phyloP scores from a whole-genome alignment of 176 grass and related monocot genomes.

The Juncus inflexus region DNA sequence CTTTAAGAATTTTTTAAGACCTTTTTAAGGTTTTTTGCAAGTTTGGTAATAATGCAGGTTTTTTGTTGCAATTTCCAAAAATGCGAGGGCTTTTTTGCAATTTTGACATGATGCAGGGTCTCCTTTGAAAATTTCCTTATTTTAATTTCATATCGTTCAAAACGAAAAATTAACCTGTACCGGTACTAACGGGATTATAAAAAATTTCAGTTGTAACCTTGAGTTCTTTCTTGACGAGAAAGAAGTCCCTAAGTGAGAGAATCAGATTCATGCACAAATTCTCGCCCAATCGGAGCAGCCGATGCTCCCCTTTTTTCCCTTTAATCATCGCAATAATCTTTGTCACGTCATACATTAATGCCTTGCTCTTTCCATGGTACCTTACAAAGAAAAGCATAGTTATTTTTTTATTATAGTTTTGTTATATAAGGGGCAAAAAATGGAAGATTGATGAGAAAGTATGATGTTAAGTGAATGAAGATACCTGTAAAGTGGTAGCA shows the following conservation, averaged over 20 bases:
- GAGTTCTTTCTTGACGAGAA: slow-evolving; percentile 96
- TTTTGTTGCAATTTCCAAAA: not conserved
- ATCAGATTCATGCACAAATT: slow-evolving; percentile 99
- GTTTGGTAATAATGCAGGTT: not conserved
- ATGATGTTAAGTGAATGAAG: too few relatives aligned
- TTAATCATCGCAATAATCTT: slow-evolving; percentile 99
- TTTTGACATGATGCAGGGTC: too few relatives aligned
- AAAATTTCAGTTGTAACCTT: slow-evolving; percentile 54
- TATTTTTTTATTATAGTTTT: slow-evolving; percentile 25
- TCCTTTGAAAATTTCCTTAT: too few relatives aligned
- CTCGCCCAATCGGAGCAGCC: slow-evolving; percentile 93
- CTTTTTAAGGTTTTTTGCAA: not conserved
- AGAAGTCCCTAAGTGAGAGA: slow-evolving; percentile 95
- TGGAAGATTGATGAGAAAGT: not conserved
- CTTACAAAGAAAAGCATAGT: slow-evolving; percentile 21
- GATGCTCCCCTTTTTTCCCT: slow-evolving; percentile 89
- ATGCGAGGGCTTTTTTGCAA: not conserved
- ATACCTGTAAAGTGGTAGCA: slow-evolving; percentile 94
- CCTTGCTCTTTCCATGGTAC: slow-evolving; percentile 98
- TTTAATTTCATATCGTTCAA: too few relatives aligned
- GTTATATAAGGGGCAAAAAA: slow-evolving; percentile 4
- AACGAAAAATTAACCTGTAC: slow-evolving; percentile 20
- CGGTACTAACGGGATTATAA: too few relatives aligned
- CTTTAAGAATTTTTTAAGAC: not conserved
- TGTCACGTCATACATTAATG: slow-evolving; percentile 98